Conservation (phyloP, 768 basidiomycete genomes). For the Tubosaeta sp. region DNA sequence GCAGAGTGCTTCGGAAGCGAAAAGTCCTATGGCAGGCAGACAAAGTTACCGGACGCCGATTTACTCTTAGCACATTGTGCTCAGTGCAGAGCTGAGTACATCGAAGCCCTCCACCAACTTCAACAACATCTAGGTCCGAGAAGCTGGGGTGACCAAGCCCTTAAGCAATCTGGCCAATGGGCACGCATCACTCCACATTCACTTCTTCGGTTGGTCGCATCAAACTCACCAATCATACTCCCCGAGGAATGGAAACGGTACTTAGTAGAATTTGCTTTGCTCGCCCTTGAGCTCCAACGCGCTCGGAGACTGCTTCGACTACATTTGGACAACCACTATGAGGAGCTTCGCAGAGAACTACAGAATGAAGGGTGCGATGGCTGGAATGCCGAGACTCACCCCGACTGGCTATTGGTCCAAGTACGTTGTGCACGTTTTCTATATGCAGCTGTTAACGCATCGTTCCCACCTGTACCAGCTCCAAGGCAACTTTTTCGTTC, state of each 20-base stretch:
- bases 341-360: background rate
- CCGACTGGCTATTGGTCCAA: background rate
- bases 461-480: slow-evolving; percentile 28
- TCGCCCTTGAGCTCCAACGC: slow-evolving; percentile 28
- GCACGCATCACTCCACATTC: slow-evolving; percentile 28
- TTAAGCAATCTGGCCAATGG: slow-evolving; percentile 28
- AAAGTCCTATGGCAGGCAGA: background rate
- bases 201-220: slow-evolving; percentile 28
- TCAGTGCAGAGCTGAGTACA: background rate
- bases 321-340: background rate
- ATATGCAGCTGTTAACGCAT: background rate
- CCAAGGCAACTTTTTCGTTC: slow-evolving; percentile 40
- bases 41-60: background rate
- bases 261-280: slow-evolving; percentile 27
- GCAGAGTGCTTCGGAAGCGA: slow-evolving; percentile 1
- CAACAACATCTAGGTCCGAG: slow-evolving; percentile 8
- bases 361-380: background rate
- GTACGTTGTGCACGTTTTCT: background rate
- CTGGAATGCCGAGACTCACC: background rate
- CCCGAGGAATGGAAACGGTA: slow-evolving; percentile 23
- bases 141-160: slow-evolving; percentile 7
- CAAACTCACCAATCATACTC: slow-evolving; percentile 9
- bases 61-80: slow-evolving; percentile 1
- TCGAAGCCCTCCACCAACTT: background rate
- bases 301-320: background rate